Base-by-base conservation (phyloP, 257 asterid species). In the Verbena officinalis region DNA sequence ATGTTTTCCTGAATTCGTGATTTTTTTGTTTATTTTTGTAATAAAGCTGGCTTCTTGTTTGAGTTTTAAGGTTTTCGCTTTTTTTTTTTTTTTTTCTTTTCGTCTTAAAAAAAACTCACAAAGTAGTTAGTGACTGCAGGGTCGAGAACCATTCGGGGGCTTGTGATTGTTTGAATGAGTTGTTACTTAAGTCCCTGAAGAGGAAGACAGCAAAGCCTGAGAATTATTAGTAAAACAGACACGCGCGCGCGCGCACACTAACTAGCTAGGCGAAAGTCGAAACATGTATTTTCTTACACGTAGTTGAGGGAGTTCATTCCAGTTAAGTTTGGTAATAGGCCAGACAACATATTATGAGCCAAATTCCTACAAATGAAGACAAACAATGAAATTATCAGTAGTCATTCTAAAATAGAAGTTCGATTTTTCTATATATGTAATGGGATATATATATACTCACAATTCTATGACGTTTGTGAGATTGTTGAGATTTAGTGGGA, bases 111-210 rank as follows among this genome's bases (percentile, higher is more conserved):
- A n/a, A 4, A 5, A 80, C 98, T 85, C 77, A 91, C 98, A 91
- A 71, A 63, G 98, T 91, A 23, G 95, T 91, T 42, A 91, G 82
- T 15, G 96, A 85, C 43, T 49, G 83, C 66, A 91, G 71, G 14
- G 90, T 78, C 16, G 89, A 75, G 85, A 91, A 81, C 98, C 96
- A 91, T 14, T 67, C 77, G 1, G 98, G 98, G 8, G 88, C 84
- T 66, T 77, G 75, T 20, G 95, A 79, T 74, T 77, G 77, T 57
- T 75, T 68, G 70, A 91, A 91, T 24, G 96, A 78, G 77, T 89
- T 89, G 81, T 83, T 91, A 85, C 98, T 89, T 84, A 91, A 80
- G 71, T 91, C 98, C 78, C 98, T 89, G 84, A 27, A 38, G 57
- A 77, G 74, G n/a, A 3, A 14, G 27, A 64, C 36, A 27, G 19